Conservation (phyloP, 148 eudicot genomes). For the Fagopyrum homotropicum region DNA sequence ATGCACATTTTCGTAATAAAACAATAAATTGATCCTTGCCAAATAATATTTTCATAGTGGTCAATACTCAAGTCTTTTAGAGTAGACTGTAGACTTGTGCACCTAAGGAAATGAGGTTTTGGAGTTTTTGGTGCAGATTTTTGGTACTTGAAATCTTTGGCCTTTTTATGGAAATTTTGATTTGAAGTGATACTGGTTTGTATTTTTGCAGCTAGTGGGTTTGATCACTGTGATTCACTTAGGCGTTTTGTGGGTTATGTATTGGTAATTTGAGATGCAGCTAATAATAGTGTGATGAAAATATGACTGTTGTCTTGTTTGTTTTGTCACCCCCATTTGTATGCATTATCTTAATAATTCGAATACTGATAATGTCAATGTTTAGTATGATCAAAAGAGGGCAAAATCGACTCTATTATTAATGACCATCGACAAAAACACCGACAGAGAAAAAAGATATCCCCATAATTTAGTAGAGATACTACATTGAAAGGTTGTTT, state of each 20-base stretch:
- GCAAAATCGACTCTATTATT: not conserved
- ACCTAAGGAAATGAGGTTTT: not conserved
- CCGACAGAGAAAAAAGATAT: not conserved
- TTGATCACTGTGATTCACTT: not conserved
- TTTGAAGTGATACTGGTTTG: not conserved
- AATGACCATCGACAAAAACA: not conserved
- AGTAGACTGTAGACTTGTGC: not conserved
- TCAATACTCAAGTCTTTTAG: not conserved
- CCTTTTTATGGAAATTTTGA: not conserved
- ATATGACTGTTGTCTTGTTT: slow-evolving; percentile 4
- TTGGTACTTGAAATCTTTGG: slow-evolving; percentile 8
- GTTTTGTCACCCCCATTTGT: not conserved
- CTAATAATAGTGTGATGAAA: not conserved
- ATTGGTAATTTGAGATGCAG: not conserved
- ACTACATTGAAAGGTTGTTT: too few species aligned
- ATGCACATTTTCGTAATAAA: not conserved
- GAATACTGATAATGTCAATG: not conserved
- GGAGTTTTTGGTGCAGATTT: slow-evolving; percentile 6
- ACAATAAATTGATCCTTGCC: not conserved
- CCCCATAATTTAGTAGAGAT: not conserved
- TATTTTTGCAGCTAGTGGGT: not conserved
- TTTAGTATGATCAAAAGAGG: not conserved
- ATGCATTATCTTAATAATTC: not conserved
- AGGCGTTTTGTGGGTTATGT: not conserved
- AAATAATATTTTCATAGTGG: not conserved